Conservation (phyloP, 768 basidiomycete genomes). For the Polyporus arcularius region DNA sequence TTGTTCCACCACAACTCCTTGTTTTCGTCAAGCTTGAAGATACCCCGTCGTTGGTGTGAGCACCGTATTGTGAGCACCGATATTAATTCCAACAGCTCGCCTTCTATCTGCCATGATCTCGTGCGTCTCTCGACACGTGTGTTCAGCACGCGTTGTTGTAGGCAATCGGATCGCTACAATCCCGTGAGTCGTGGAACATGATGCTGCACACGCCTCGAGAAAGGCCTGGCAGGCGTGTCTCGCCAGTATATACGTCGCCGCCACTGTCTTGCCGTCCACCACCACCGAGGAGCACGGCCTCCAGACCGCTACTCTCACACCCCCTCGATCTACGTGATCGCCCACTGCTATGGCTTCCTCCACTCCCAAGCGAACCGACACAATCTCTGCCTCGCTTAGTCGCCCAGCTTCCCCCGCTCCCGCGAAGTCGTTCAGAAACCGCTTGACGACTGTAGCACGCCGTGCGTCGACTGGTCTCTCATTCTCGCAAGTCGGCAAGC, state of each 20-base stretch:
- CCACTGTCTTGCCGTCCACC: not conserved
- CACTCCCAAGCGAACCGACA: slow-evolving; percentile 15
- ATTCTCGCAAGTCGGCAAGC: slow-evolving; percentile 27
- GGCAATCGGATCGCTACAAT: slow-evolving; percentile 18
- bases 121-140: slow-evolving; percentile 21
- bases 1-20: no score
- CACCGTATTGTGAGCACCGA: not conserved
- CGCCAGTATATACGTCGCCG: slow-evolving; percentile 15
- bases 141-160: slow-evolving; percentile 17
- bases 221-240: slow-evolving; percentile 16
- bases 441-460: slow-evolving; percentile 61
- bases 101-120: slow-evolving; percentile 11
- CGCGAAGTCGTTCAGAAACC: slow-evolving; percentile 45
- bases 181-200: slow-evolving; percentile 6
- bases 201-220: slow-evolving; percentile 17
- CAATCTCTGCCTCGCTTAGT: slow-evolving; percentile 16
- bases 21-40: no score
- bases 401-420: slow-evolving; percentile 23
- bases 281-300: slow-evolving; percentile 17
- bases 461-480: slow-evolving; percentile 60
- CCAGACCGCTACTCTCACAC: not conserved
- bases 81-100: not conserved
- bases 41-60: not conserved
- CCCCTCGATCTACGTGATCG: slow-evolving; percentile 3
- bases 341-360: slow-evolving; percentile 17